Evolutionary conservation across 106 monocot genomes (phyloP).

Genomic region (Platanthera guangdongensis): DNA sequence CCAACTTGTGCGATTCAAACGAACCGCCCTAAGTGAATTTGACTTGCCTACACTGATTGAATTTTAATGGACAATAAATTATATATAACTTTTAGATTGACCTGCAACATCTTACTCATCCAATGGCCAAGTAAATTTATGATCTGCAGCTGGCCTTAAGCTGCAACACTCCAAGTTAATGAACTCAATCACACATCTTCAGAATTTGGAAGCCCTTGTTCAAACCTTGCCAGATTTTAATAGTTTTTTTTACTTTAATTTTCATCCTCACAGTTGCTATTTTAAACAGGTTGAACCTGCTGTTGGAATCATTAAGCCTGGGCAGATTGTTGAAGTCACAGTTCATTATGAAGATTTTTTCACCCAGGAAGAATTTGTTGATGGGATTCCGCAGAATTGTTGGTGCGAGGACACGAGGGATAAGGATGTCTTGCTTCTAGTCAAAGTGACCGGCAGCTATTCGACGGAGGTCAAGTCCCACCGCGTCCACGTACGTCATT

Average conservation of each 20-base stretch:
- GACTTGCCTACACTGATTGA: too few species aligned
- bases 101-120: too few species aligned
- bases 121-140: too few species aligned
- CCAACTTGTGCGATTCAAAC: too few species aligned
- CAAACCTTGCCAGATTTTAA: neutral
- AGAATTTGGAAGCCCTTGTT: neutral
- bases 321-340: conserved; percentile 51
- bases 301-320: conserved; percentile 55
- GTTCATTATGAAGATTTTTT: conserved; percentile 65
- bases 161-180: neutral
- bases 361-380: conserved; percentile 54
- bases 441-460: conserved; percentile 51
- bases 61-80: too few species aligned
- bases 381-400: conserved; percentile 60
- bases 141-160: too few species aligned
- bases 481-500: conserved; percentile 43
- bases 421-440: conserved; percentile 42
- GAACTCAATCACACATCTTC: neutral
- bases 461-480: conserved; percentile 39
- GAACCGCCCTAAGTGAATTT: too few species aligned
- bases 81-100: too few species aligned
- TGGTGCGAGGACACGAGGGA: conserved; percentile 68
- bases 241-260: neutral
- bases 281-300: conserved; percentile 57
- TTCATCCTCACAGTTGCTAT: neutral